These are phyloP conservation scores for Cephalotrichum gorgonifer DNA, from an alignment of 2,329 filamentous ascomycete genomes.

Conservation along the genomic window DNA sequence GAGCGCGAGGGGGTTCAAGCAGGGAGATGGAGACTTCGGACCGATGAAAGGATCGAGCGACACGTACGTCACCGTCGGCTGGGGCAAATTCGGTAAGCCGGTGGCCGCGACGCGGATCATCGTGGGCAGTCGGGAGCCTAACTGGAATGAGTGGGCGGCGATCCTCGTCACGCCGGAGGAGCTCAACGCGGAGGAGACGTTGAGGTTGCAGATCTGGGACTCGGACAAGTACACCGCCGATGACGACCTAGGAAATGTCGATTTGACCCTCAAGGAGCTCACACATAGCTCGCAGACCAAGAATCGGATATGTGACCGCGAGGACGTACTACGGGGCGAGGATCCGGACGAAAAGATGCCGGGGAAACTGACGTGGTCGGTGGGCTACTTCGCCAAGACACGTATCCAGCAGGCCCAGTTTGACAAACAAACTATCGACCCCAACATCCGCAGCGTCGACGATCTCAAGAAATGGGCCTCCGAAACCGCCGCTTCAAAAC, in stretches of 20 bases:
- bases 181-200: constrained; percentile 86
- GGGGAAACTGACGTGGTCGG: constrained; percentile 89
- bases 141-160: constrained; percentile 82
- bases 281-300: constrained; percentile 44
- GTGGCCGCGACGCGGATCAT: constrained; percentile 97
- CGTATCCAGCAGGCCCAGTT: constrained; percentile 81
- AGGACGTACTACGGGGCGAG: not conserved
- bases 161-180: constrained; percentile 80
- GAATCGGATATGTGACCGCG: not conserved
- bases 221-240: constrained; percentile 87
- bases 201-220: constrained; percentile 93
- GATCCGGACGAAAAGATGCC: constrained; percentile 55
- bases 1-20: constrained; percentile 72
- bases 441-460: constrained; percentile 60
- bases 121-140: constrained; percentile 83
- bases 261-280: constrained; percentile 87
- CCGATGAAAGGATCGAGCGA: constrained; percentile 45
- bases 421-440: constrained; percentile 59
- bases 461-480: constrained; percentile 73
- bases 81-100: constrained; percentile 94
- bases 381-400: constrained; percentile 89
- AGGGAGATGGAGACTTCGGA: constrained; percentile 48
- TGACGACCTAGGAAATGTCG: constrained; percentile 90
- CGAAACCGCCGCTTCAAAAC: constrained; percentile 36
- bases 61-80: constrained; percentile 88